Percentiles rank a stretch among this genome's conserved stretches.
Conservation (phyloP, 2,329 filamentous ascomycete species). For the Fusarium denticulatum region DNA sequence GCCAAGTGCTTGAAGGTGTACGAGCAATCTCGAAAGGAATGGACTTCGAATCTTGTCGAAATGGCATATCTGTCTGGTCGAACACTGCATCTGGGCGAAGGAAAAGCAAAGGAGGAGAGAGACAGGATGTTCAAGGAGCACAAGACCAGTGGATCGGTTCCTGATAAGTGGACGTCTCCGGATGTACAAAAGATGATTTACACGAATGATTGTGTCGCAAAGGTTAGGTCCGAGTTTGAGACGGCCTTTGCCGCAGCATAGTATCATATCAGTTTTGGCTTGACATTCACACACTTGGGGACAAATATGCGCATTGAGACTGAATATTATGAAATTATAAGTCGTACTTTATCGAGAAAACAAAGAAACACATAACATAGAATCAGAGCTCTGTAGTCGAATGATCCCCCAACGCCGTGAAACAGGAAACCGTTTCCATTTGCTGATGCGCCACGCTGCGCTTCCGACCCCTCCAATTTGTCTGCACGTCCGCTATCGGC, state of each 20-base stretch:
- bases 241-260: constrained; percentile 31
- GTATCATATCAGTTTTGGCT: constrained; percentile 2
- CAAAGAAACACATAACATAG: constrained; percentile 24
- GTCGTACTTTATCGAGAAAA: constrained; percentile 31
- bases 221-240: constrained; percentile 46
- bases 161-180: constrained; percentile 77
- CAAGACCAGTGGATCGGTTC: constrained; percentile 61
- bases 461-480: background rate
- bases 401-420: constrained; percentile 38
- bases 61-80: constrained; percentile 51
- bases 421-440: constrained; percentile 16
- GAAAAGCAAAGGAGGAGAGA: constrained; percentile 66
- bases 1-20: constrained; percentile 42
- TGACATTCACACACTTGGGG: background rate
- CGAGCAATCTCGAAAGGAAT: constrained; percentile 41
- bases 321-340: constrained; percentile 36
- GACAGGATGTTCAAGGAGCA: constrained; percentile 65
- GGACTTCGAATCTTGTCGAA: constrained; percentile 41
- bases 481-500: background rate
- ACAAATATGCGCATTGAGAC: background rate
- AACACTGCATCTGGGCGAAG: constrained; percentile 67
- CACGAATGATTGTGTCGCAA: constrained; percentile 68
- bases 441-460: constrained; percentile 26
- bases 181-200: constrained; percentile 75
- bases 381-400: constrained; percentile 24